Percentiles rank a stretch among this genome's conserved stretches.
These are phyloP conservation scores for Fusarium clavum DNA, from an alignment of 2,329 filamentous ascomycete species.

Conservation along the genomic window DNA sequence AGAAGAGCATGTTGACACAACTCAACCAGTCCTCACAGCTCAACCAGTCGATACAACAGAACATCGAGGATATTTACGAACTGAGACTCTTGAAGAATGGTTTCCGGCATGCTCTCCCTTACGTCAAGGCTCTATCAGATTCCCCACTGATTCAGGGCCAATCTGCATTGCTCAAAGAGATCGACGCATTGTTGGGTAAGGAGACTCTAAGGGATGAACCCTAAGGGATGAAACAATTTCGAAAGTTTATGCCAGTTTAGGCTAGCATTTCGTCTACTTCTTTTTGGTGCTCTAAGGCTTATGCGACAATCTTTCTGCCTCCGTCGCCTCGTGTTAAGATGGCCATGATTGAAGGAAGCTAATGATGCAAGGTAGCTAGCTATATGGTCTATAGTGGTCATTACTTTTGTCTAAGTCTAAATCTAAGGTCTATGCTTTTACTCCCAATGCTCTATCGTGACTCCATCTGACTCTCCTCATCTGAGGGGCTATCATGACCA, in stretches of 20 bases:
- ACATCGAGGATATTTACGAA: background rate
- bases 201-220: background rate
- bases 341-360: background rate
- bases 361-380: background rate
- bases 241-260: rapidly evolving
- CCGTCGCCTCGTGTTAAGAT: background rate
- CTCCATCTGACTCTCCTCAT: conserved; percentile 36
- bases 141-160: background rate
- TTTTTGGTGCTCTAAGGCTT: background rate
- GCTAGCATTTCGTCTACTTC: background rate
- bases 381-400: background rate
- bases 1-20: background rate
- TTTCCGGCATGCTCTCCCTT: rapidly evolving
- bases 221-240: background rate
- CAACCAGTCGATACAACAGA: rapidly evolving
- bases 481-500: conserved; percentile 10
- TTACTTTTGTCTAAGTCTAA: background rate
- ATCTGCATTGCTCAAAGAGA: background rate
- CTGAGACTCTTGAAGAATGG: rapidly evolving
- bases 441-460: background rate
- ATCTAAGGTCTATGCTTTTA: background rate
- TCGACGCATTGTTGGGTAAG: background rate
- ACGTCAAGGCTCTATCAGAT: rapidly evolving
- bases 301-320: background rate
- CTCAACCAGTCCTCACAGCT: background rate